A percentile compares a stretch with the other conserved stretches of the same genome.
Conservation (phyloP, 345 rosid species). For the Citrus glauca region DNA sequence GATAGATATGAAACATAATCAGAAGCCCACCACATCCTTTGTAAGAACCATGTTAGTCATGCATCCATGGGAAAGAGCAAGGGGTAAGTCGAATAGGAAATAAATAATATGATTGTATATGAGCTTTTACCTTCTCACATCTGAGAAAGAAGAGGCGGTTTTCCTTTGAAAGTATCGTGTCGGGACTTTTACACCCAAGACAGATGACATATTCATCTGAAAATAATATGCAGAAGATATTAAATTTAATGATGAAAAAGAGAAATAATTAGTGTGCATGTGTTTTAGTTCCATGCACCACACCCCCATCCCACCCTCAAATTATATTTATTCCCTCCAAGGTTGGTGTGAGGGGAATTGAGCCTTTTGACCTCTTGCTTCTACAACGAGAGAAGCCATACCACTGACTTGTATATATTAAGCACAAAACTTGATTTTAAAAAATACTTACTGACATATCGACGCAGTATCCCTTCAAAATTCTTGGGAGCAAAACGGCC, state of each 20-base stretch:
- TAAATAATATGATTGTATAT: background rate
- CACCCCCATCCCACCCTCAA: too few relatives aligned
- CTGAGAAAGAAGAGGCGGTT: conserved; percentile 66
- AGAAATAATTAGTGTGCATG: background rate
- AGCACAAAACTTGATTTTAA: background rate
- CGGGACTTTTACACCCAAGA: conserved; percentile 68
- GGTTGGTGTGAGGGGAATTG: too few relatives aligned
- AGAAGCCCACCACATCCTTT: background rate
- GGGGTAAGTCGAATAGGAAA: too few relatives aligned
- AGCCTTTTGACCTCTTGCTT: background rate
- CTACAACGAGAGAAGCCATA: background rate
- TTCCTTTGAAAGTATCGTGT: conserved; percentile 67
- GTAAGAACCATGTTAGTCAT: background rate
- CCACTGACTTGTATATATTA: background rate
- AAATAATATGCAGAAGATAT: conserved; percentile 3
- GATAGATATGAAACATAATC: background rate
- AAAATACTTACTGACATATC: conserved; percentile 76
- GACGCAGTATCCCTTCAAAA: conserved; percentile 80
- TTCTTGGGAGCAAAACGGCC: conserved; percentile 93
- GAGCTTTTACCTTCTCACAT: conserved; percentile 59
- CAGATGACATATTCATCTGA: conserved; percentile 59
- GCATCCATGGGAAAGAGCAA: background rate
- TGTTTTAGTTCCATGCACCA: background rate
- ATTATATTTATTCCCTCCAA: too few relatives aligned
- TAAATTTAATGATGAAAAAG: background rate